These are phyloP conservation scores for Calcarisporium arbuscula DNA, from an alignment of 2,329 filamentous ascomycete species.

Conservation along the genomic window DNA sequence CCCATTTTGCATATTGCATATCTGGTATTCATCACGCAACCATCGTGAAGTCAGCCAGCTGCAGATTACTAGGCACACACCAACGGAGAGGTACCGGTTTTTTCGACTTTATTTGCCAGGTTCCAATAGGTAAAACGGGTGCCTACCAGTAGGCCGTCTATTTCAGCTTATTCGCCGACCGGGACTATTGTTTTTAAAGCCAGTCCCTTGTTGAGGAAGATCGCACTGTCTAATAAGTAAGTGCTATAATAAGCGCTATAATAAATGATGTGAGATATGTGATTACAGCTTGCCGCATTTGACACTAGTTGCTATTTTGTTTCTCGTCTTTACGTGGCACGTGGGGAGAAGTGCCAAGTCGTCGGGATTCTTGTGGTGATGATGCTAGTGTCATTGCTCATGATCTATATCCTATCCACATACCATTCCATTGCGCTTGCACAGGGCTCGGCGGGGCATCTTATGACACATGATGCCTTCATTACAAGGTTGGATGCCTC, in stretches of 20 bases:
- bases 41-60: too few species aligned
- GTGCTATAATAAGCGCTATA: too few species aligned
- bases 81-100: too few species aligned
- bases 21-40: too few species aligned
- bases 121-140: too few species aligned
- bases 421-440: constrained; percentile 44
- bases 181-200: neutral
- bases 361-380: constrained; percentile 30
- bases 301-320: constrained; percentile 1
- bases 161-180: constrained; percentile 4
- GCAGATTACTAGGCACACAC: too few species aligned
- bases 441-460: constrained; percentile 41
- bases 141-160: constrained; percentile 26
- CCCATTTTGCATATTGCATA: too few species aligned
- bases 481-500: constrained; percentile 43
- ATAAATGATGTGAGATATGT: constrained; percentile 2
- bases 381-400: constrained; percentile 32
- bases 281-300: constrained; percentile 3
- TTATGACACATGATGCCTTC: constrained; percentile 43
- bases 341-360: constrained; percentile 19
- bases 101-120: too few species aligned
- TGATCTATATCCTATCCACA: constrained; percentile 41
- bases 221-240: too few species aligned
- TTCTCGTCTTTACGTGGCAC: constrained; percentile 16
- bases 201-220: too few species aligned